Conservation (phyloP, 306 rosid species). For the Acacia confusa region DNA sequence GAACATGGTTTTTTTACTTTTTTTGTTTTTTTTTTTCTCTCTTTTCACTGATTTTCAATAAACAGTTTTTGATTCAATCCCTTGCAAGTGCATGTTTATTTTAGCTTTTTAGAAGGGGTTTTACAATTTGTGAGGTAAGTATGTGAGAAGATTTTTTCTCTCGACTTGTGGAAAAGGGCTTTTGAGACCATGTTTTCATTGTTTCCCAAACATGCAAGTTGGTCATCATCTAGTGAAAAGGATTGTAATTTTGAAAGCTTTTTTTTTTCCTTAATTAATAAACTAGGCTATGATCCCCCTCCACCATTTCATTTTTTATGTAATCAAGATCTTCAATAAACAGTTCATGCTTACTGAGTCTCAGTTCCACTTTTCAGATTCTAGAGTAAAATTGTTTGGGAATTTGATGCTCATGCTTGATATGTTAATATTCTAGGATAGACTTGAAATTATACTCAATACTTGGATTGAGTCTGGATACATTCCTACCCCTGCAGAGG, state of each 20-base stretch:
- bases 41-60: neutral
- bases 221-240: neutral
- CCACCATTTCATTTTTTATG: neutral
- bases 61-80: neutral
- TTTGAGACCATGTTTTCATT: too few species aligned
- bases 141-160: too few species aligned
- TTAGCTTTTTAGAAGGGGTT: too few species aligned
- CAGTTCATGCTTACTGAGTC: neutral
- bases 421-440: conserved; percentile 59
- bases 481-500: conserved; percentile 85
- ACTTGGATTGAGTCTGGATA: conserved; percentile 75
- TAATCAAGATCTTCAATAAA: neutral
- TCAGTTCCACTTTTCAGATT: neutral
- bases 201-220: neutral
- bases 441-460: conserved; percentile 80
- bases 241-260: neutral
- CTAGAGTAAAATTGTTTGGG: neutral
- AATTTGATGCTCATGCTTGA: conserved; percentile 20
- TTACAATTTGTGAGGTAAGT: too few species aligned
- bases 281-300: neutral
- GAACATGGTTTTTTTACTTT: neutral
- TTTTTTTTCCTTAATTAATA: too few species aligned
- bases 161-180: too few species aligned
- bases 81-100: neutral
- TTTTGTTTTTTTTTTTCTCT: too few species aligned